A percentile compares a stretch with the other conserved stretches of the same genome.
Evolutionary conservation across 805 yeast genomes (phyloP).

Genomic region (Saccharomyces paradoxus): DNA sequence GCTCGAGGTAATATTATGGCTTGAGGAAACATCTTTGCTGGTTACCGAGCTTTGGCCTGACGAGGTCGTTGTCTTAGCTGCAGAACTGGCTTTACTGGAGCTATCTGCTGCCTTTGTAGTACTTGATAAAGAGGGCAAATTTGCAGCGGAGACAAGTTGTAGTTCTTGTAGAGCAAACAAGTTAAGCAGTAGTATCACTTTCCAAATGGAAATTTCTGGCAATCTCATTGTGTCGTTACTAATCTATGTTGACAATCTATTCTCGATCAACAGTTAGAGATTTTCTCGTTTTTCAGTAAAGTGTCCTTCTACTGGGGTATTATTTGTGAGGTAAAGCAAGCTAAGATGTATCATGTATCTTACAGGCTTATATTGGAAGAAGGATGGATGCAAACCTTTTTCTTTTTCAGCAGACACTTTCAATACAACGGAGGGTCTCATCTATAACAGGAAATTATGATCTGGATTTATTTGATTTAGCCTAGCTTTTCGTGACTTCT

Average conservation of each 20-base stretch:
- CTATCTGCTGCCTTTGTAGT: neutral
- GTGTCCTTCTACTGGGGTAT: neutral
- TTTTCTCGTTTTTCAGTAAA: neutral
- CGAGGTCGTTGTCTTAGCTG: constrained; percentile 1
- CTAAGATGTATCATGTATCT: neutral
- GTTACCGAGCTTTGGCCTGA: neutral
- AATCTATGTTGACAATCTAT: neutral
- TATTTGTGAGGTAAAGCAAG: neutral
- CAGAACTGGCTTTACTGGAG: neutral
- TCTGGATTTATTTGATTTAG: neutral
- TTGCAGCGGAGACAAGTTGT: neutral
- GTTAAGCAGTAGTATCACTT: neutral
- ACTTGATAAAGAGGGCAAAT: neutral
- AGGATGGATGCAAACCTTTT: neutral
- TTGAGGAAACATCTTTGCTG: neutral
- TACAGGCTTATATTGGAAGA: neutral
- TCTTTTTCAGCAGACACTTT: neutral
- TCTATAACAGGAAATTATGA: neutral
- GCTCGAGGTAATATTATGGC: neutral
- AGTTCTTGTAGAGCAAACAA: neutral
- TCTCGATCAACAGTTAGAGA: neutral
- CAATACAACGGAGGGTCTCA: neutral
- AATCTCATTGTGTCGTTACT: neutral
- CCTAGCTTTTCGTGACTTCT: neutral
- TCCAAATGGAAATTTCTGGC: neutral